Evolutionary conservation across 73 alveolate species (phyloP).

Genomic region (Paramecium primaurelia): DNA sequence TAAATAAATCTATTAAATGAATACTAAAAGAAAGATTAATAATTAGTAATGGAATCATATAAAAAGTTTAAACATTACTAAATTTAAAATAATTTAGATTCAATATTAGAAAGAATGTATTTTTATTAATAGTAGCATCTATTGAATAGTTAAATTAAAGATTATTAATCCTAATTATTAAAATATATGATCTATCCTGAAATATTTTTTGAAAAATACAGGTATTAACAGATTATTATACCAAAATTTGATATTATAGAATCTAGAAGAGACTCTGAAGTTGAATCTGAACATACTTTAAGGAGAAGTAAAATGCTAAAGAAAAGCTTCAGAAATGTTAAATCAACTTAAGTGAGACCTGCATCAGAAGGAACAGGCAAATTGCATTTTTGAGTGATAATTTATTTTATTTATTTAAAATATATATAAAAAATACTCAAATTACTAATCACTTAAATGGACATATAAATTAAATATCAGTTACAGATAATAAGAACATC

Average conservation of each 20-base stretch:
- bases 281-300: background rate
- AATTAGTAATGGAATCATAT: constrained; percentile 24
- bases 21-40: background rate
- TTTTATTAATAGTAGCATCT: background rate
- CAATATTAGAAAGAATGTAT: background rate
- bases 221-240: background rate
- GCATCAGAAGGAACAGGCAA: background rate
- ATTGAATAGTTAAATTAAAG: background rate
- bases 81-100: background rate
- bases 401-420: background rate
- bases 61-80: background rate
- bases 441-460: background rate
- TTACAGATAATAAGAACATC: constrained; percentile 36
- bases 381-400: background rate
- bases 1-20: background rate
- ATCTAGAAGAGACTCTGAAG: background rate
- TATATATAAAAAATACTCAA: background rate
- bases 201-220: background rate
- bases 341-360: constrained; percentile 24
- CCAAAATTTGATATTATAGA: background rate
- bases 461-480: too few relatives aligned
- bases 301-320: background rate
- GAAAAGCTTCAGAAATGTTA: constrained; percentile 8
- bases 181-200: constrained; percentile 20
- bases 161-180: background rate